Conservation (phyloP, 768 basidiomycete species). For the Boletus speciosus region DNA sequence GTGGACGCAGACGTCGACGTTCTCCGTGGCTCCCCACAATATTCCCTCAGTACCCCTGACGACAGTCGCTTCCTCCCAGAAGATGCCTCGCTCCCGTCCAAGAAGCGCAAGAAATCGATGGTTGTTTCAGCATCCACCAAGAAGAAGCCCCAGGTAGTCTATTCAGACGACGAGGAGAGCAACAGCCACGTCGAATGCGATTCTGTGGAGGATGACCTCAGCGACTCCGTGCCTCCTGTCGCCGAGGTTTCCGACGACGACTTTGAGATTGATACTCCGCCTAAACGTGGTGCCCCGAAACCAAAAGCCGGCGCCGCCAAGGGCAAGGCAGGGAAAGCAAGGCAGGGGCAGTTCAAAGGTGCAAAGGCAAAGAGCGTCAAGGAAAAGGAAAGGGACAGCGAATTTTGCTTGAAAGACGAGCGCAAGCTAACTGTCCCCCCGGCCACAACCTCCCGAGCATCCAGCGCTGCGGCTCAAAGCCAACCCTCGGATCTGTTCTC, state of each 20-base stretch:
- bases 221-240: constrained; percentile 23
- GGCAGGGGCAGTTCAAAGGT: constrained; percentile 11
- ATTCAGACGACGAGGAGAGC: constrained; percentile 31
- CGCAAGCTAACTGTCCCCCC: constrained; percentile 29
- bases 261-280: constrained; percentile 20
- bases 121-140: constrained; percentile 14
- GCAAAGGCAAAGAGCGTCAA: constrained; percentile 30
- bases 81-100: not conserved
- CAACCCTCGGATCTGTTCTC: constrained; percentile 25
- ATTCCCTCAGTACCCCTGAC: constrained; percentile 6
- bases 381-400: constrained; percentile 33
- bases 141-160: constrained; percentile 17
- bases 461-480: constrained; percentile 33
- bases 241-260: constrained; percentile 27
- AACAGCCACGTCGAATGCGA: constrained; percentile 24
- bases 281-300: constrained; percentile 23
- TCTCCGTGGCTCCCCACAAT: constrained; percentile 16
- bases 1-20: constrained; percentile 42
- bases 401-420: constrained; percentile 42
- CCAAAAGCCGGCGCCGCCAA: constrained; percentile 21
- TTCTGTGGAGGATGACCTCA: constrained; percentile 25
- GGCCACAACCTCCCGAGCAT: constrained; percentile 20
- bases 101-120: constrained; percentile 18
- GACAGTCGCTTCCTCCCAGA: constrained; percentile 24
- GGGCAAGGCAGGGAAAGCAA: constrained; percentile 26